Percentiles rank a stretch among this genome's conserved stretches.
phyloP scores from a whole-genome alignment of 2,329 filamentous ascomycete species.

The Dryadomyces quercivorus region DNA sequence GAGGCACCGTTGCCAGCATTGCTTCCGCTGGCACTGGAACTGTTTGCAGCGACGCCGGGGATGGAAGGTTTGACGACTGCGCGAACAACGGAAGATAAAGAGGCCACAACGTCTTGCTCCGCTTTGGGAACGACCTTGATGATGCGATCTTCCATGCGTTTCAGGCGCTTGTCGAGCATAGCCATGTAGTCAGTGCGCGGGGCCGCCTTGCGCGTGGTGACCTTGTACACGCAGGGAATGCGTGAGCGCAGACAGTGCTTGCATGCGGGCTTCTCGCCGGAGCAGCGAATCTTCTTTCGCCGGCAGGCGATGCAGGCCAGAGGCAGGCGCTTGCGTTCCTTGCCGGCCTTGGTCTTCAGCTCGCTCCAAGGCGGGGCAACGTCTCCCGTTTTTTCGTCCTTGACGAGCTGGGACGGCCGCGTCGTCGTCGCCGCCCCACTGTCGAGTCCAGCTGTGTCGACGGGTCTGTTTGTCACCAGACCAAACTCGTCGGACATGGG shows the following conservation, averaged over 20 bases:
- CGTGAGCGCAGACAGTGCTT: slow-evolving; percentile 89
- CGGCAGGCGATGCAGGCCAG: slow-evolving; percentile 92
- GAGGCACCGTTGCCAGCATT: not conserved
- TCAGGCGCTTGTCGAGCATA: slow-evolving; percentile 91
- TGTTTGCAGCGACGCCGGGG: slow-evolving; percentile 32
- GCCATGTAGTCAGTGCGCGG: slow-evolving; percentile 98
- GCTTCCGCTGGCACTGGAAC: slow-evolving; percentile 13
- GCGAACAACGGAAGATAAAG: slow-evolving; percentile 48
- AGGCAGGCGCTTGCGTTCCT: slow-evolving; percentile 85
- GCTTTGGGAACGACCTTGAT: slow-evolving; percentile 90
- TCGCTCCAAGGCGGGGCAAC: slow-evolving; percentile 61
- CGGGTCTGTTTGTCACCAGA: slow-evolving; percentile 29
- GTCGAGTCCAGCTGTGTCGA: slow-evolving; percentile 38
- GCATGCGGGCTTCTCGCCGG: slow-evolving; percentile 93
- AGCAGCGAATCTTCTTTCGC: slow-evolving; percentile 95
- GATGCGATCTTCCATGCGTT: slow-evolving; percentile 94
- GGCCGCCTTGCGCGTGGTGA: slow-evolving; percentile 85
- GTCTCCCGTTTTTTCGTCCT: slow-evolving; percentile 43
- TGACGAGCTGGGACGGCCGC: slow-evolving; percentile 17
- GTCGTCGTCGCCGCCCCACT: not conserved
- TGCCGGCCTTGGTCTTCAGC: slow-evolving; percentile 83
- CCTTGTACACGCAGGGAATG: slow-evolving; percentile 95
- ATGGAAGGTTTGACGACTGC: slow-evolving; percentile 75
- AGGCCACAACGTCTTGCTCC: slow-evolving; percentile 53
- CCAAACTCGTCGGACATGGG: slow-evolving; percentile 47